Conservation (phyloP, 169 alveolate genomes). For the Plasmodium inui region DNA sequence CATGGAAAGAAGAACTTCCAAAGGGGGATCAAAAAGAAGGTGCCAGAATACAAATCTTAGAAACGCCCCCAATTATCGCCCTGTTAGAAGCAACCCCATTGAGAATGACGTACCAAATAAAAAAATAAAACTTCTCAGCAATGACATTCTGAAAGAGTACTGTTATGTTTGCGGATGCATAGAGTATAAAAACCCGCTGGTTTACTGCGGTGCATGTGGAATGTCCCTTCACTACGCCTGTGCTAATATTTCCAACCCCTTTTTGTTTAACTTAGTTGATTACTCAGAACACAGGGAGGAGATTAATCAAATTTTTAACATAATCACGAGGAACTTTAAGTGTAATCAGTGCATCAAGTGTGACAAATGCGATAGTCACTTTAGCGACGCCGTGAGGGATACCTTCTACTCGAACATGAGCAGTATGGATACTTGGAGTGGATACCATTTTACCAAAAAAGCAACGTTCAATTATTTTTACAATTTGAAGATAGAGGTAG, state of each 20-base stretch:
- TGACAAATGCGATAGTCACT: conserved; percentile 12
- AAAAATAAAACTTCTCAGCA: conserved; percentile 9
- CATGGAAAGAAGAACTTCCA: neutral
- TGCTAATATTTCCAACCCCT: conserved; percentile 44
- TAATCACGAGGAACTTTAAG: conserved; percentile 53
- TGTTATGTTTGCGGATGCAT: conserved; percentile 56
- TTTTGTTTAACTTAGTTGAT: conserved; percentile 40
- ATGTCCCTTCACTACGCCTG: conserved; percentile 52
- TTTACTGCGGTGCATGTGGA: conserved; percentile 49
- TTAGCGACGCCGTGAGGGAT: neutral
- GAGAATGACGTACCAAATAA: neutral
- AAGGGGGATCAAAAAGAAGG: neutral
- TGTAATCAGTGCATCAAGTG: conserved; percentile 55
- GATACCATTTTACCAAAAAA: neutral
- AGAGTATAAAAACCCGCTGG: conserved; percentile 20
- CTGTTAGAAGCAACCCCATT: neutral
- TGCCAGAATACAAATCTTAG: neutral
- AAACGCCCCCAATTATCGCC: neutral
- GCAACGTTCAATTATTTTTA: conserved; percentile 23
- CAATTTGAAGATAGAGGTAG: conserved; percentile 20
- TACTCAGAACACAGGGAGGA: conserved; percentile 52
- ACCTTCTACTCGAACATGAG: conserved; percentile 7
- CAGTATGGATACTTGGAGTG: neutral
- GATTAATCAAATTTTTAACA: conserved; percentile 42
- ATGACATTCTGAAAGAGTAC: conserved; percentile 49